phyloP scores from a whole-genome alignment of 768 basidiomycete species.

The Boletus edulis region DNA sequence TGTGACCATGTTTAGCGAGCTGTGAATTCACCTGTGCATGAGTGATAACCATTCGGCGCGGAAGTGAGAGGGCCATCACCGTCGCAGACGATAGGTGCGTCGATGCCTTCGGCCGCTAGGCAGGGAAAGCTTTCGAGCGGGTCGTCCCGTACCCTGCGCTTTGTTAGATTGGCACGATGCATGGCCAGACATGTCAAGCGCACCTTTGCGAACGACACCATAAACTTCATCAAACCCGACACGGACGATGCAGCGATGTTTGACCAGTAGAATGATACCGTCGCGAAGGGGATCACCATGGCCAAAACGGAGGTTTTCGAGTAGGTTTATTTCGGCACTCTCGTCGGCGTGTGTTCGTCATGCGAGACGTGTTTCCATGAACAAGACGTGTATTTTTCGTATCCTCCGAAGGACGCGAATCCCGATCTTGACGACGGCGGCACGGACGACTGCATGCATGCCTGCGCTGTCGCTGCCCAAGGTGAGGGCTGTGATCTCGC shows the following conservation, averaged over 20 bases:
- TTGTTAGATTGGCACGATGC: not conserved
- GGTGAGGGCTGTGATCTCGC: slow-evolving; percentile 64
- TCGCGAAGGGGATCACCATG: slow-evolving; percentile 76
- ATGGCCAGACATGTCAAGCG: slow-evolving; percentile 16
- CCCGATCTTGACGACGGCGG: slow-evolving; percentile 61
- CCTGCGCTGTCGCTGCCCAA: slow-evolving; percentile 98
- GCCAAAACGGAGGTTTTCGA: slow-evolving; percentile 80
- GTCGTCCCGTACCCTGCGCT: slow-evolving; percentile 93
- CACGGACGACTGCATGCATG: slow-evolving; percentile 80
- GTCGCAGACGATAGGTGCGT: slow-evolving; percentile 94
- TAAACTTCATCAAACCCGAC: slow-evolving; percentile 99
- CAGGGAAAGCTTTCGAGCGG: slow-evolving; percentile 79
- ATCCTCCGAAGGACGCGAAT: slow-evolving; percentile 51
- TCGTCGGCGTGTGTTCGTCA: slow-evolving; percentile 1
- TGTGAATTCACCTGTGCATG: slow-evolving; percentile 77
- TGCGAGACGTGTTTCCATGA: slow-evolving; percentile 45
- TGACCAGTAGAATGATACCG: slow-evolving; percentile 64
- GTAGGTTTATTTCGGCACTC: slow-evolving; percentile 38
- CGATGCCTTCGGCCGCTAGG: slow-evolving; percentile 91
- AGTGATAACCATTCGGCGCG: slow-evolving; percentile 93
- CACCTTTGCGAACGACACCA: slow-evolving; percentile 88
- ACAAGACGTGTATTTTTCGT: slow-evolving; percentile 93
- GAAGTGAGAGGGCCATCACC: slow-evolving; percentile 97
- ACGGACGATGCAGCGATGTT: slow-evolving; percentile 88
- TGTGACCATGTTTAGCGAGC: slow-evolving; percentile 67